Conservation (phyloP, 768 basidiomycete species). For the Trametes cinnabarina region DNA sequence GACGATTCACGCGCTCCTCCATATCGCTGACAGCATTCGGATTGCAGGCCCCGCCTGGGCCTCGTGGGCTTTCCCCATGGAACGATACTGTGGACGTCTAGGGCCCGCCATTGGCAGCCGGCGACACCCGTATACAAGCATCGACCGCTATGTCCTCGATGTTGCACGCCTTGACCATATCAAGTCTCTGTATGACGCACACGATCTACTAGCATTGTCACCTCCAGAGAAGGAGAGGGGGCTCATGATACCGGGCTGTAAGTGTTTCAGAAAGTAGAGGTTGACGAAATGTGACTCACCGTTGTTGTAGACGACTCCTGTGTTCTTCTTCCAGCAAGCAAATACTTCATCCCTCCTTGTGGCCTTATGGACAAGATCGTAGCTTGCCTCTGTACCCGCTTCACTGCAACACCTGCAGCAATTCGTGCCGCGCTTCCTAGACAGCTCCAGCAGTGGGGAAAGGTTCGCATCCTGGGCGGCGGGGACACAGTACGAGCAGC, state of each 20-base stretch:
- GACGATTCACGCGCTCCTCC: conserved; percentile 34
- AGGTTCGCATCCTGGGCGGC: conserved; percentile 23
- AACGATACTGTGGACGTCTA: conserved; percentile 27
- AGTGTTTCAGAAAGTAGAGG: too few relatives aligned
- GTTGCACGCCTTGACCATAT: conserved; percentile 16
- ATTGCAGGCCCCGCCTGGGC: conserved; percentile 25
- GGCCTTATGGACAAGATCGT: not conserved
- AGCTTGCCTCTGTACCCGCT: not conserved
- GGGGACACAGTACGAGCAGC: conserved; percentile 33
- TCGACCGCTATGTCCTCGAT: conserved; percentile 17
- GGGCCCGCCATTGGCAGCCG: conserved; percentile 23
- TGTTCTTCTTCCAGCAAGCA: too few relatives aligned
- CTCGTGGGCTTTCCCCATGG: conserved; percentile 33
- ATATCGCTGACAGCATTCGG: conserved; percentile 30
- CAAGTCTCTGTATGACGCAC: conserved; percentile 4
- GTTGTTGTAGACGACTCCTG: too few relatives aligned
- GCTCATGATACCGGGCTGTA: too few relatives aligned
- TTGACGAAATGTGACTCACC: too few relatives aligned
- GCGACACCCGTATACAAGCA: conserved; percentile 19
- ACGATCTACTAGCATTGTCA: too few relatives aligned
- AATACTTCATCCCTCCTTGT: too few relatives aligned
- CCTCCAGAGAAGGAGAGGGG: too few relatives aligned
- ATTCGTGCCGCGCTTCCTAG: not conserved
- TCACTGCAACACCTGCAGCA: not conserved
- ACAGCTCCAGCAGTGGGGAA: conserved; percentile 27